phyloP scores from a whole-genome alignment of 305 asterid species.

The Solanum chacoense region DNA sequence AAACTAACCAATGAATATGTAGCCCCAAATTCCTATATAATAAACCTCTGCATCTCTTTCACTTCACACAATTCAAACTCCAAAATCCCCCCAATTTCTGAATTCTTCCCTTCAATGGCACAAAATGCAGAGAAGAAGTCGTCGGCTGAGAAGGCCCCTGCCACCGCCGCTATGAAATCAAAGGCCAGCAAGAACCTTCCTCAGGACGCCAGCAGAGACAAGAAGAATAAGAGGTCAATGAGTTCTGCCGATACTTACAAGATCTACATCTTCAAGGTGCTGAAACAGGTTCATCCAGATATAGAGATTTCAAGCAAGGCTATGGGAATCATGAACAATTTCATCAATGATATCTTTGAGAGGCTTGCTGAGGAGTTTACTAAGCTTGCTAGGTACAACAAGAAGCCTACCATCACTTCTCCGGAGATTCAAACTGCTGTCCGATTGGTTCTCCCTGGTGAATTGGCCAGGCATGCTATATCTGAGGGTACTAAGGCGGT shows the following conservation, averaged over 20 bases:
- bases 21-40: background rate
- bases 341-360: background rate
- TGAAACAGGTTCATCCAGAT: background rate
- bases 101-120: background rate
- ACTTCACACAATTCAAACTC: background rate
- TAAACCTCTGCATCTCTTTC: background rate
- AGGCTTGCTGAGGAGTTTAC: background rate
- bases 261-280: background rate
- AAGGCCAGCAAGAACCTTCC: background rate
- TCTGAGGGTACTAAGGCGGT: background rate
- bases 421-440: background rate
- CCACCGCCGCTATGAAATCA: background rate
- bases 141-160: background rate
- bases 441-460: background rate
- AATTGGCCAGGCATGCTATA: background rate
- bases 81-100: background rate
- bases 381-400: background rate
- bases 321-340: background rate
- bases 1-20: background rate
- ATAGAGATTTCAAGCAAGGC: background rate
- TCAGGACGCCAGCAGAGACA: background rate
- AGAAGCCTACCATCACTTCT: background rate
- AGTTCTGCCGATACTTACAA: background rate
- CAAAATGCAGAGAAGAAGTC: background rate
- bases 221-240: conserved; percentile 10